Percentiles rank a stretch among this genome's conserved stretches.
These are phyloP conservation scores for Hypomontagnella submonticulosa DNA, from an alignment of 495 filamentous ascomycete species.

Conservation along the genomic window DNA sequence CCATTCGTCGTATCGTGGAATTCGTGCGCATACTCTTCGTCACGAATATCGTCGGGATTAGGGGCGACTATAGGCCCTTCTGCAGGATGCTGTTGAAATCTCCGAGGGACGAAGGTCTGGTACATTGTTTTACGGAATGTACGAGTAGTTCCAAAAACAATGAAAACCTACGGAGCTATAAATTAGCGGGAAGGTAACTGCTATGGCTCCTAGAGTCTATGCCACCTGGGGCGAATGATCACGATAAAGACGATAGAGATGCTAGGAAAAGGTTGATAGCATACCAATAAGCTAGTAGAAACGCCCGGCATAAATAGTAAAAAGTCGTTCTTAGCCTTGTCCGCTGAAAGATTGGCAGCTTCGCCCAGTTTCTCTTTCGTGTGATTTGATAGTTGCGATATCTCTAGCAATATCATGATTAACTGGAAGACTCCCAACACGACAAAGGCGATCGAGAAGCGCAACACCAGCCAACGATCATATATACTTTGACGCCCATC, in stretches of 20 bases:
- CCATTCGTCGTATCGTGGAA: conserved; percentile 12
- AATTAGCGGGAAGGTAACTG: not conserved
- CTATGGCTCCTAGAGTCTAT: not conserved
- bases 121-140: conserved; percentile 47
- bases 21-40: conserved; percentile 12
- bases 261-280: not conserved
- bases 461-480: conserved; percentile 58
- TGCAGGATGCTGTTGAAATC: conserved; percentile 21
- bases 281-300: conserved; percentile 51
- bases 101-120: conserved; percentile 30
- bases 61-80: not conserved
- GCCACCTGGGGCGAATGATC: no score
- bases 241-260: no score
- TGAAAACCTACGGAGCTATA: conserved; percentile 36
- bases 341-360: conserved; percentile 49
- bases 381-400: conserved; percentile 52
- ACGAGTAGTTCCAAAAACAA: conserved; percentile 58
- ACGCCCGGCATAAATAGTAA: conserved; percentile 57
- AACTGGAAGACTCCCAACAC: conserved; percentile 58
- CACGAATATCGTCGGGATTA: not conserved
- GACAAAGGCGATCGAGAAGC: conserved; percentile 60
- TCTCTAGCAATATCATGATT: conserved; percentile 55
- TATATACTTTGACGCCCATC: conserved; percentile 52
- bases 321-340: conserved; percentile 53
- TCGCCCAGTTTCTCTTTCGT: conserved; percentile 46